Conservation (phyloP, 768 basidiomycete species). For the Peribolospora kevripleyi region DNA sequence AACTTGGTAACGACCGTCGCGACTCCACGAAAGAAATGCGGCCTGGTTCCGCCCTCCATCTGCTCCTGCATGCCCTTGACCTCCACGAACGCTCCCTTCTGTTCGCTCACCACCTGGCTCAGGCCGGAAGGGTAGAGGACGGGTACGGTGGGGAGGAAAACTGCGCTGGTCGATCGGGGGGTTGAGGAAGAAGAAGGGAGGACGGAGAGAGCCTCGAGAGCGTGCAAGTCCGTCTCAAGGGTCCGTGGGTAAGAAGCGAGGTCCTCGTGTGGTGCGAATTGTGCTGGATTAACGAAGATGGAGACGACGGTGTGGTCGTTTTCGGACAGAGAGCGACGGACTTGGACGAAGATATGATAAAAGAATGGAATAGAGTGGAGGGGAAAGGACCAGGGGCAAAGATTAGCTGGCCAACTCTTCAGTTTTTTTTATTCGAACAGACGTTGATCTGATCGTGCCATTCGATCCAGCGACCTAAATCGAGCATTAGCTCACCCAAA, state of each 20-base stretch:
- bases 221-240: conserved; percentile 43
- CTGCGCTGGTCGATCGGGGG: conserved; percentile 31
- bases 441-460: not conserved
- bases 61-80: conserved; percentile 53
- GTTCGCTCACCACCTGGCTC: conserved; percentile 41
- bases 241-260: conserved; percentile 75
- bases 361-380: not conserved
- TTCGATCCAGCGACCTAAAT: not conserved
- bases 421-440: not conserved
- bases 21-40: conserved; percentile 84
- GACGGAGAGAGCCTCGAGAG: conserved; percentile 26
- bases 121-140: conserved; percentile 93
- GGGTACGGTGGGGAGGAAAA: conserved; percentile 52
- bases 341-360: conserved; percentile 23
- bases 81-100: conserved; percentile 74
- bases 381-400: not conserved
- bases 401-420: too few species aligned
- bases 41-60: conserved; percentile 73
- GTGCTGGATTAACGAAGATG: conserved; percentile 93
- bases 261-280: conserved; percentile 91
- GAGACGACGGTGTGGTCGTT: conserved; percentile 77
- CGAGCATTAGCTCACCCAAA: conserved; percentile 35
- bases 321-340: conserved; percentile 43
- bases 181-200: conserved; percentile 11
- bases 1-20: conserved; percentile 85